These are phyloP conservation scores for Tricholoma matsutake DNA, from an alignment of 768 basidiomycete genomes.

Conservation along the genomic window DNA sequence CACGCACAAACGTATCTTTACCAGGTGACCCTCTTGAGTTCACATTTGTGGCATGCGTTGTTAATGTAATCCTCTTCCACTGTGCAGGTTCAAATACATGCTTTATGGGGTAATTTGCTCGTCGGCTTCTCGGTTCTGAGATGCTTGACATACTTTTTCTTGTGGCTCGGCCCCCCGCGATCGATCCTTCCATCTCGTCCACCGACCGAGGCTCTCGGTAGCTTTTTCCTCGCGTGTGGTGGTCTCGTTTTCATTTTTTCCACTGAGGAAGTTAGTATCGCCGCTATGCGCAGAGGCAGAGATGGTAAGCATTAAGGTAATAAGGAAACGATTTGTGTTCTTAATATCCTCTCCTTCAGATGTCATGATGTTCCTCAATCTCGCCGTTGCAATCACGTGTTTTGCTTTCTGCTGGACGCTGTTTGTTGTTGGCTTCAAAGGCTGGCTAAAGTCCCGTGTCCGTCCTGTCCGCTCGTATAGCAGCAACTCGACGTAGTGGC, in stretches of 20 bases:
- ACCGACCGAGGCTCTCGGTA: constrained; percentile 87
- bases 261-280: constrained; percentile 84
- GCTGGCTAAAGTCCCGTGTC: constrained; percentile 59
- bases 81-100: constrained; percentile 78
- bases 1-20: constrained; percentile 92
- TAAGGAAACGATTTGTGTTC: not conserved
- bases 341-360: constrained; percentile 38
- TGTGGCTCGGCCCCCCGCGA: constrained; percentile 82
- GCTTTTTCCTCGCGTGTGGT: constrained; percentile 85
- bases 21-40: constrained; percentile 44
- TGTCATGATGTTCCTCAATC: constrained; percentile 87
- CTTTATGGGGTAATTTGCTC: constrained; percentile 88
- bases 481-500: constrained; percentile 20
- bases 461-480: constrained; percentile 29
- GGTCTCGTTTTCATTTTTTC: constrained; percentile 89
- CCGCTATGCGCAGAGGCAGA: constrained; percentile 86
- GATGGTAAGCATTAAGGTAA: constrained; percentile 54
- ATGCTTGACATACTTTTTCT: constrained; percentile 90
- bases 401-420: constrained; percentile 85
- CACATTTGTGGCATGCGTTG: not conserved
- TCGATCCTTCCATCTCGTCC: constrained; percentile 89
- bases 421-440: constrained; percentile 73
- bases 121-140: constrained; percentile 75
- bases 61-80: constrained; percentile 2
- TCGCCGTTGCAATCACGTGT: constrained; percentile 83